Conservation (phyloP, 2,329 filamentous ascomycete species). For the Stagonosporopsis rhizophila region DNA sequence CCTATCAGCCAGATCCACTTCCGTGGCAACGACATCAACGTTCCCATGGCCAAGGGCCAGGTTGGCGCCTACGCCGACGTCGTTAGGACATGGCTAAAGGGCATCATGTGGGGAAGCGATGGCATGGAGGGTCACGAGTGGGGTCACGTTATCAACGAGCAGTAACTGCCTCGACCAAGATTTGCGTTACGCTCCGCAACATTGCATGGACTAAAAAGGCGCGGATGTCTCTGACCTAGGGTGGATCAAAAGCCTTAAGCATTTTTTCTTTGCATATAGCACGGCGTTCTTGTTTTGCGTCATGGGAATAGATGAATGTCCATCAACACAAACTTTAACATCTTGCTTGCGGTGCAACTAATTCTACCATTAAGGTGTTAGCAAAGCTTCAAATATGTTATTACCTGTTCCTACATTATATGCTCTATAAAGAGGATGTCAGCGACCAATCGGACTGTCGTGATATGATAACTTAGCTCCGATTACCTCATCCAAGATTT, state of each 20-base stretch:
- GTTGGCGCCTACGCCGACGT: slow-evolving; percentile 52
- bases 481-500: slow-evolving; percentile 39
- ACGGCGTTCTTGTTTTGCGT: slow-evolving; percentile 13
- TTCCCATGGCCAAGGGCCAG: slow-evolving; percentile 52
- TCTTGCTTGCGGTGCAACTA: background rate
- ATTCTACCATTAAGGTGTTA: background rate
- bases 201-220: slow-evolving; percentile 1
- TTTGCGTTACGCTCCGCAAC: background rate
- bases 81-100: slow-evolving; percentile 56
- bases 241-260: slow-evolving; percentile 1
- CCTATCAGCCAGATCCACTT: slow-evolving; percentile 56
- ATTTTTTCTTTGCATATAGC: slow-evolving; percentile 8
- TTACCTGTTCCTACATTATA: no score
- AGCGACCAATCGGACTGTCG: slow-evolving; percentile 14
- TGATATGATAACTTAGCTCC: slow-evolving; percentile 20
- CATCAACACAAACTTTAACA: background rate
- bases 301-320: slow-evolving; percentile 2
- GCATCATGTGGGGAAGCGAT: slow-evolving; percentile 59
- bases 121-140: slow-evolving; percentile 54
- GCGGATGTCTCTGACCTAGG: background rate
- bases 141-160: slow-evolving; percentile 55
- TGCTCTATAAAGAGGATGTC: background rate
- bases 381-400: background rate
- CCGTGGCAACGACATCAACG: slow-evolving; percentile 52
- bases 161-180: slow-evolving; percentile 14